Percentiles rank a stretch among this genome's conserved stretches.
These are phyloP conservation scores for Fusarium sp. DNA, from an alignment of 2,329 filamentous ascomycete species.

Conservation along the genomic window DNA sequence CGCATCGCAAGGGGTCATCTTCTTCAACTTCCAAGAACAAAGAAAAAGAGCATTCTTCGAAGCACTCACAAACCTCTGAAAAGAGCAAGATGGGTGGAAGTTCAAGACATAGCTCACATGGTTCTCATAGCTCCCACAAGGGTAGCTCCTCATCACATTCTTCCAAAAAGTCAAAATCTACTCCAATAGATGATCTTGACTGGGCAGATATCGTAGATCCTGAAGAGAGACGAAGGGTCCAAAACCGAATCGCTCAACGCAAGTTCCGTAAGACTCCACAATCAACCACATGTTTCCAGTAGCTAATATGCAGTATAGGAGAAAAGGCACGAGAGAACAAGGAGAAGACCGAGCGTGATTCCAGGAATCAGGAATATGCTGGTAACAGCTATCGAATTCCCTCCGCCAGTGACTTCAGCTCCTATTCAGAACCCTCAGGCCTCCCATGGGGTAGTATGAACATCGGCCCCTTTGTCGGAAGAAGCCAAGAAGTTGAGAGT, in stretches of 20 bases:
- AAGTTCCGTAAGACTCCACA: constrained; percentile 72
- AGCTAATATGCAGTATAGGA: constrained; percentile 57
- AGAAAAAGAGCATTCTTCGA: constrained; percentile 29
- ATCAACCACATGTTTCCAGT: no score
- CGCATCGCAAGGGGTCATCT: constrained; percentile 30
- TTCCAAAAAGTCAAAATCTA: constrained; percentile 56
- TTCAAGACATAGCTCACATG: constrained; percentile 38
- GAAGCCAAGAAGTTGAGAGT: constrained; percentile 62
- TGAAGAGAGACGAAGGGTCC: constrained; percentile 76
- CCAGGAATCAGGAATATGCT: constrained; percentile 71
- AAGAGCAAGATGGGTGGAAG: constrained; percentile 41
- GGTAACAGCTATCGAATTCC: constrained; percentile 72
- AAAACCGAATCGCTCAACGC: constrained; percentile 80
- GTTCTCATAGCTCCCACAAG: constrained; percentile 43
- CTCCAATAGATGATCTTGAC: constrained; percentile 63
- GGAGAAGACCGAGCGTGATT: constrained; percentile 72
- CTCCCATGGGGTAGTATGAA: constrained; percentile 78
- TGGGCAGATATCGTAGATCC: constrained; percentile 78
- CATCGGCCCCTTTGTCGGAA: constrained; percentile 64
- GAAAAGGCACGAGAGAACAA: constrained; percentile 76
- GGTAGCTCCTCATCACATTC: constrained; percentile 42
- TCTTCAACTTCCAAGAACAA: constrained; percentile 25
- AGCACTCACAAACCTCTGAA: constrained; percentile 12
- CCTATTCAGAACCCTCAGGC: constrained; percentile 66
- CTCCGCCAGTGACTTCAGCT: constrained; percentile 64